A percentile compares a stretch with the other conserved stretches of the same genome.
Conservation (phyloP, 305 asterid species). For the Fraxinus platypoda region DNA sequence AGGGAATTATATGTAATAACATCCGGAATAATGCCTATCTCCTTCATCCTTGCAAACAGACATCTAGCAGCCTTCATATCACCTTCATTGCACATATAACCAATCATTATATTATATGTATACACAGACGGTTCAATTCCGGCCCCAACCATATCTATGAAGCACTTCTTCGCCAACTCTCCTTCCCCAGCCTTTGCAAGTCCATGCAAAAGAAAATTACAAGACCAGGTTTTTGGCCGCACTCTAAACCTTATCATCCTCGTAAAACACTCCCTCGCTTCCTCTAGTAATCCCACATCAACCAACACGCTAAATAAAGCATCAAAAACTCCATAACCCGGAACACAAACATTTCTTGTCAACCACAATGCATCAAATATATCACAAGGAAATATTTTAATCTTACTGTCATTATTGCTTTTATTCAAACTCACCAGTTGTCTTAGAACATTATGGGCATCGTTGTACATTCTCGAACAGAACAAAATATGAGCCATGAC, state of each 20-base stretch:
- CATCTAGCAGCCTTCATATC: slow-evolving; percentile 55
- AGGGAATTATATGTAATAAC: slow-evolving; percentile 80
- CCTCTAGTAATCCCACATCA: slow-evolving; percentile 70
- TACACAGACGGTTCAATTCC: slow-evolving; percentile 60
- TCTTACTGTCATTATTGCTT: slow-evolving; percentile 18
- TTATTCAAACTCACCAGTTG: slow-evolving; percentile 45
- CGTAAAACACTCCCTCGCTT: slow-evolving; percentile 70
- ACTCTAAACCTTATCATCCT: slow-evolving; percentile 63
- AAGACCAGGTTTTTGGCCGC: slow-evolving; percentile 69
- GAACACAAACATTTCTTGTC: slow-evolving; percentile 53
- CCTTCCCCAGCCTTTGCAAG: slow-evolving; percentile 46
- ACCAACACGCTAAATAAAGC: slow-evolving; percentile 64
- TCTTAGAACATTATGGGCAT: slow-evolving; percentile 53
- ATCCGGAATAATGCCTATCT: slow-evolving; percentile 58
- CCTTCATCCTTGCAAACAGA: slow-evolving; percentile 67
- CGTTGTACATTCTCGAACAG: slow-evolving; percentile 68
- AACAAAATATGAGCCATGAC: slow-evolving; percentile 77
- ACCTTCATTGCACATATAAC: slow-evolving; percentile 65
- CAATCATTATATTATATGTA: slow-evolving; percentile 80
- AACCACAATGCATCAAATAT: slow-evolving; percentile 73
- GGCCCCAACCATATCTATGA: slow-evolving; percentile 59
- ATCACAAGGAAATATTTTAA: slow-evolving; percentile 21
- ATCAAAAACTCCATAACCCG: slow-evolving; percentile 80
- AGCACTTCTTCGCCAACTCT: slow-evolving; percentile 48
- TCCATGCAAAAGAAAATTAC: slow-evolving; percentile 70